Evolutionary conservation across 345 rosid species (phyloP), one percentile per base, ranked within the genome.

Genomic region (Clausena lansium): DNA sequence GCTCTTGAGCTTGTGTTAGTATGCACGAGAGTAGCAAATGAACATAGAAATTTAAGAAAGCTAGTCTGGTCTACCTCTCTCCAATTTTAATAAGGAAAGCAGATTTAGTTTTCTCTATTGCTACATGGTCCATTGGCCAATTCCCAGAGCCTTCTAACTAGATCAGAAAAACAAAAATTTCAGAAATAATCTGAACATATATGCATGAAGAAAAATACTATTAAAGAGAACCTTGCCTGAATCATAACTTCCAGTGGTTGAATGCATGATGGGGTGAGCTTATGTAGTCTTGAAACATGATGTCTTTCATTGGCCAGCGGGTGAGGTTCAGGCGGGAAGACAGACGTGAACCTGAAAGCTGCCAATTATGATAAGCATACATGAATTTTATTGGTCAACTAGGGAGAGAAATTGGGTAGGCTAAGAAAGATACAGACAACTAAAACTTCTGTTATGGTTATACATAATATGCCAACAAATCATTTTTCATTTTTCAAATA

Each of bases 101-200:
- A 36, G 89, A 80, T 85, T 93, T 95, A 50, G 98, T 95, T 87
- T 88, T 95, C 91, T 91, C 96, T 82, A 92, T 87, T 17, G 94
- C 93, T 57, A 88, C 81, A 76, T 89, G 93, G 86, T 91, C 95
- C 92, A 89, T 86, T 36, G 98, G 97, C 99, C 99, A 95, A 82
- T 88, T 92, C 64, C 97, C 99, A 83, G 99, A 95, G 74, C 99
- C 98, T 88, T 93, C 99, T 88, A 93, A 85, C 99, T 93, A 81
- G 33, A 82, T 81, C 39, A 80, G 65, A 80, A 45, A 75, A 78
- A 84, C 24, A 14, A 24, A 81, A 75, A 33, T 25, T 52, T 81
- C 36, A 80, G 70, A 45, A 60, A 69, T n/a, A 24, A 81, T 36
- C 72, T 24, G 25, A 78, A 60, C 15, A 71, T 27, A 41, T 76